Evolutionary conservation across 208 protist species (phyloP), one percentile per base, ranked within the genome.

Genomic region (Acanthamoeba polyphaga): DNA sequence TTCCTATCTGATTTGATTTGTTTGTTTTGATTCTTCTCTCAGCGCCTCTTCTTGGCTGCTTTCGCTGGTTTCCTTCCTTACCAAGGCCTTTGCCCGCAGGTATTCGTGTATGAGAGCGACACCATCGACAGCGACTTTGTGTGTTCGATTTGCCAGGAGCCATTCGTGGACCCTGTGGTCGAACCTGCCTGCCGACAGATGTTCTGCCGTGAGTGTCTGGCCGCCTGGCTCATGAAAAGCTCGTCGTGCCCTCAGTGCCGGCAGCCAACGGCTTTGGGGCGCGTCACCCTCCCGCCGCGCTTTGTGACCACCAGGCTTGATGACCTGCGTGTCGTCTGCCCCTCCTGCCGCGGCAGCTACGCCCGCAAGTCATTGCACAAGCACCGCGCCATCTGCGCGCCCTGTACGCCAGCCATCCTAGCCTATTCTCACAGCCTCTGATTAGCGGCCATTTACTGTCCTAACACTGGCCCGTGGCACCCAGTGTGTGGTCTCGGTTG

Each of bases 151-250:
- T 90, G 84, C 29, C 49, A 68, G 12, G 43, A 68, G 51, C 84
- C 84, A 64, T 27, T 90, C 2, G 84, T 90, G 9, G 84, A 90
- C 58, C 84, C 84, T 64, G 84, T 90, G 9, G 84, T 90, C 29
- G 84, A 90, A n/a, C 84, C 84, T 27, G 43, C 7, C 1, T 90
- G 84, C 58, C n/a, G 84, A 49, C 53, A 58, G 10, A 90, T 90
- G 84, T 90, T 70, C 38, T 90, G 84, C 46, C 49, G 53, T 38
- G 58, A 90, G 29, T 90, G 84, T 43, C 49, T 90, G 2, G 7
- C 9, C n/a, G 19, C 29, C 15, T 84, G 74, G 74, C 46, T 84
- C 84, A 17, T 43, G 24, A 9, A 38, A 27, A 90, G 19, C 6
- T 27, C 13, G 12, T 68, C 15, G 53, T 90, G 84, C 58, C 84